A percentile compares a stretch with the other conserved stretches of the same genome.
phyloP scores from a whole-genome alignment of 129 eudicot species.

The Escallonia rubra region DNA sequence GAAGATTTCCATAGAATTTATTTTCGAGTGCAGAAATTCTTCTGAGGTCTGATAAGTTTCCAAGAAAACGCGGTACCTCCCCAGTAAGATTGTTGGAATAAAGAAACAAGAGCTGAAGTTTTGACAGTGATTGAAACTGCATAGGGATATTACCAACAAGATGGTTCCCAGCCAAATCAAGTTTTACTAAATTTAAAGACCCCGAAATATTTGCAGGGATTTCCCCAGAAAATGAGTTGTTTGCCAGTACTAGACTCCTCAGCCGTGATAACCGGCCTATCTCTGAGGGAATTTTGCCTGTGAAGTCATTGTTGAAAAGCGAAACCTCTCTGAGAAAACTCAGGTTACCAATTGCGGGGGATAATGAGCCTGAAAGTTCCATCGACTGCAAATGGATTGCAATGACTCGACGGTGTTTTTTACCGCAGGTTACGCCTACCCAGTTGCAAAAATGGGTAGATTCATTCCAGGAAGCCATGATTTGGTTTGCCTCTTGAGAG shows the following conservation, averaged over 20 bases:
- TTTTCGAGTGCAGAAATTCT: not conserved
- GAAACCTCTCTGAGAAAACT: constrained; percentile 24
- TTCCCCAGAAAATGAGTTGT: not conserved
- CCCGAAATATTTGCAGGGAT: constrained; percentile 20
- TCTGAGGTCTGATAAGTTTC: constrained; percentile 12
- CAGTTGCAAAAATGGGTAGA: constrained; percentile 24
- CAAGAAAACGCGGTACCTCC: constrained; percentile 12
- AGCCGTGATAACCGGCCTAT: not conserved
- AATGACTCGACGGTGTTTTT: constrained; percentile 18
- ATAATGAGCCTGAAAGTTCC: constrained; percentile 23
- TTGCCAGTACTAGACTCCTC: not conserved
- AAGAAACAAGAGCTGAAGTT: constrained; percentile 3
- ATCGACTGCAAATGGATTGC: not conserved
- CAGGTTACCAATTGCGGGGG: constrained; percentile 34
- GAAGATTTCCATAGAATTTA: constrained; percentile 14
- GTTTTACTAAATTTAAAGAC: constrained; percentile 10
- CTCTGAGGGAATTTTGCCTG: constrained; percentile 1
- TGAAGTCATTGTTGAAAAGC: constrained; percentile 12
- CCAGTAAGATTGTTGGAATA: constrained; percentile 10
- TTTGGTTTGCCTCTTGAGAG: constrained; percentile 9
- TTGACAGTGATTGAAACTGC: constrained; percentile 14
- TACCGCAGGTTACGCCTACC: constrained; percentile 26
- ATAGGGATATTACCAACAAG: constrained; percentile 13
- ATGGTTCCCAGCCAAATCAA: constrained; percentile 9
- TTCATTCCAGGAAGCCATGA: constrained; percentile 22